Evolutionary conservation across 306 rosid species (phyloP).

Genomic region (Sicyos edulis): DNA sequence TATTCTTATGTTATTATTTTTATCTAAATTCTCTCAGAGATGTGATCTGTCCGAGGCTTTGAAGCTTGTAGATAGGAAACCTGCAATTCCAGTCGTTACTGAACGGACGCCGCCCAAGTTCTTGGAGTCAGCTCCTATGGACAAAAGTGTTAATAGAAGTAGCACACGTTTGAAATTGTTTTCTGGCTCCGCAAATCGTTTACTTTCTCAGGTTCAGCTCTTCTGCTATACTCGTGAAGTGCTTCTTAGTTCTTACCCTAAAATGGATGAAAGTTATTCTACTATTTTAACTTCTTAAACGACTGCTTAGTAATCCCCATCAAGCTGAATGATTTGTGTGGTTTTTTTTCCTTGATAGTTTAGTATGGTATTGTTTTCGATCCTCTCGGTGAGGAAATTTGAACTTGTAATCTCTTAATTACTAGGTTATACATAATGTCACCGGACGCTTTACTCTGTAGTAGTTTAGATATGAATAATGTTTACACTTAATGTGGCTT

Average conservation of each 20-base stretch:
- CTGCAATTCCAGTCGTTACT: slow-evolving; percentile 60
- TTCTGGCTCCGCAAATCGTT: slow-evolving; percentile 86
- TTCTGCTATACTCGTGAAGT: background rate
- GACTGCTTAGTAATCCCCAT: background rate
- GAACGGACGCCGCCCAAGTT: slow-evolving; percentile 72
- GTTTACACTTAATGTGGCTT: background rate
- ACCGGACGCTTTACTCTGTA: background rate
- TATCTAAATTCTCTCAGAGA: slow-evolving; percentile 38
- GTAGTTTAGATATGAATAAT: background rate
- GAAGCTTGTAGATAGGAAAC: slow-evolving; percentile 48
- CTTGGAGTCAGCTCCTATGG: slow-evolving; percentile 62
- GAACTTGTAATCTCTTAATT: too few relatives aligned
- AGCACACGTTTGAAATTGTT: slow-evolving; percentile 57
- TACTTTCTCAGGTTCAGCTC: slow-evolving; percentile 63
- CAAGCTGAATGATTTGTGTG: background rate
- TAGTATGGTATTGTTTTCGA: background rate
- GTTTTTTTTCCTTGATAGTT: background rate
- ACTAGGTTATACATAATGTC: too few relatives aligned
- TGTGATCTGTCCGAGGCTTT: slow-evolving; percentile 53
- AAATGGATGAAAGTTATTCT: background rate
- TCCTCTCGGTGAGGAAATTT: background rate
- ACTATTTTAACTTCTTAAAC: background rate
- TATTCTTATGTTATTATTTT: background rate
- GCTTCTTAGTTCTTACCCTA: background rate
- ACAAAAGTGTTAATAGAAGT: slow-evolving; percentile 34